These are phyloP conservation scores for Puccinia novopanici DNA, from an alignment of 1,284 basidiomycete genomes.

Conservation along the genomic window DNA sequence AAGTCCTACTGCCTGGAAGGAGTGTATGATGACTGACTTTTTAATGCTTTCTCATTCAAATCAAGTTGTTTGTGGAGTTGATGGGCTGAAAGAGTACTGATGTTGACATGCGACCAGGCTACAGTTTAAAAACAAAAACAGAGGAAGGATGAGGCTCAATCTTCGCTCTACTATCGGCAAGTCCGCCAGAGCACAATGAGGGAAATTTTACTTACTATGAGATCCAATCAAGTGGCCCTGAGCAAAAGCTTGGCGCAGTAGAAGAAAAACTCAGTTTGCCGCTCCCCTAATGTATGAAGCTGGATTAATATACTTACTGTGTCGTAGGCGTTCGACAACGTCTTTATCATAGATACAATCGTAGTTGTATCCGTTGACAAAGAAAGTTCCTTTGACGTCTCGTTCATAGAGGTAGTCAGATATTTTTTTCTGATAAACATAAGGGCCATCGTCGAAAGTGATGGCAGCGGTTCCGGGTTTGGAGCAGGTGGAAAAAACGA, in stretches of 20 bases:
- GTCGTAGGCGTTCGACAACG: slow-evolving; percentile 11
- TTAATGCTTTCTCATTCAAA: slow-evolving; percentile 37
- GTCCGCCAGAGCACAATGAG: background rate
- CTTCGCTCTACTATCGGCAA: no score
- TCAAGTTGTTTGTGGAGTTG: slow-evolving; percentile 39
- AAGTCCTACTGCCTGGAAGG: no score
- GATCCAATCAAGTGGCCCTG: slow-evolving; percentile 38
- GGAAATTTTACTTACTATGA: slow-evolving; percentile 3
- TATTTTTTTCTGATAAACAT: slow-evolving; percentile 32
- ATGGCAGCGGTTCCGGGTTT: background rate
- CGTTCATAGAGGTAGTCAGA: slow-evolving; percentile 20
- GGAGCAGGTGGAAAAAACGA: slow-evolving; percentile 33
- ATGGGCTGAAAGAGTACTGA: slow-evolving; percentile 15
- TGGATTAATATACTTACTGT: slow-evolving; percentile 33
- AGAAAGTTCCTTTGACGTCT: slow-evolving; percentile 33
- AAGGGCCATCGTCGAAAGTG: slow-evolving; percentile 44
- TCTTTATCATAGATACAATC: slow-evolving; percentile 35
- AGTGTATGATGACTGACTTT: slow-evolving; percentile 13
- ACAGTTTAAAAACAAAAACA: background rate
- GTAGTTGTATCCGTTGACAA: slow-evolving; percentile 45
- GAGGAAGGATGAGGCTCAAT: no score
- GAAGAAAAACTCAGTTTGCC: background rate
- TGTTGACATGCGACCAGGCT: slow-evolving; percentile 50
- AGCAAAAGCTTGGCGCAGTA: background rate
- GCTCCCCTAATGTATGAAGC: no score